Evolutionary conservation across 352 stramenopile species (phyloP).

Genomic region (Phytophthora sp.): DNA sequence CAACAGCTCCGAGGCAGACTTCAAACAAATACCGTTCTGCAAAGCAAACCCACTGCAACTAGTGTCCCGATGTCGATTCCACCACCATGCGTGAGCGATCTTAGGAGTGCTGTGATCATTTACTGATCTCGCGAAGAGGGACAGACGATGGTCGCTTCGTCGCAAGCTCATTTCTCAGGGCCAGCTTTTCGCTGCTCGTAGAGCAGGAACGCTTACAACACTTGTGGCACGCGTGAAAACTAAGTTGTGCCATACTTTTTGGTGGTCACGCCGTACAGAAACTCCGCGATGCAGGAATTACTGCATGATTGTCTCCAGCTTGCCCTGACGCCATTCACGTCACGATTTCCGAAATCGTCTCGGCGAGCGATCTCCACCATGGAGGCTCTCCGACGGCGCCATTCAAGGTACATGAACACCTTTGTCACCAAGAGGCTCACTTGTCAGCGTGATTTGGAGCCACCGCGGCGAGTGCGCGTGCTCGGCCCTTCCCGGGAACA

Average conservation of each 20-base stretch:
- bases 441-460: slow-evolving; percentile 16
- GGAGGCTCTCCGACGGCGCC: too few relatives aligned
- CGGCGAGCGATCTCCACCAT: too few relatives aligned
- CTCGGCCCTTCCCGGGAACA: slow-evolving; percentile 3
- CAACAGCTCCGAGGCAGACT: too few relatives aligned
- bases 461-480: neutral
- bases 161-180: neutral
- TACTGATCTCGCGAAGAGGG: neutral
- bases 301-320: too few relatives aligned
- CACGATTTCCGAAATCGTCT: too few relatives aligned
- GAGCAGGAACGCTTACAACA: too few relatives aligned
- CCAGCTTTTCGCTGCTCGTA: too few relatives aligned
- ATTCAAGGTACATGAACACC: too few relatives aligned
- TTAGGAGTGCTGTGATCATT: neutral
- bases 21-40: neutral
- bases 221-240: neutral
- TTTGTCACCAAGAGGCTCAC: neutral
- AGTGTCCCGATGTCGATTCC: neutral
- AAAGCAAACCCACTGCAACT: neutral
- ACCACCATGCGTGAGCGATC: neutral
- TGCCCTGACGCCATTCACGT: too few relatives aligned
- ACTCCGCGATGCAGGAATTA: too few relatives aligned
- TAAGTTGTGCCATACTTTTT: neutral
- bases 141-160: neutral
- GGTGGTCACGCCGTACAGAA: too few relatives aligned